Base-by-base conservation (phyloP, 106 monocot species). In the Acorus gramineus region DNA sequence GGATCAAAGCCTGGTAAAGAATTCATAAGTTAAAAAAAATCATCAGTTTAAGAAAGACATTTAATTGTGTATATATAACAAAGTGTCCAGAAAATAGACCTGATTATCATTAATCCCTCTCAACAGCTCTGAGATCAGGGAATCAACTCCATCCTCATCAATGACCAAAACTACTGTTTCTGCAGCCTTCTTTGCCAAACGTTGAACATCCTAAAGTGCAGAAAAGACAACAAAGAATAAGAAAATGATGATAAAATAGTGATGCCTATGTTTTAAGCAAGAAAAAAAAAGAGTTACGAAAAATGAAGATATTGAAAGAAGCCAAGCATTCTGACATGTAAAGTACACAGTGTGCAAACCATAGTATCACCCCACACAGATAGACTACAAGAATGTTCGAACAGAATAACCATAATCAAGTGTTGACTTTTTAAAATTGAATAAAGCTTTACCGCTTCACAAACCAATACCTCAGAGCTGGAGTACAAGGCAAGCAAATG, bases 151-250 rank as follows among this genome's bases (percentile, higher is more conserved):
- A 62, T 98, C 96, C 14, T 88, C 85, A 62, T 98, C 96, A 73
- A 98, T 79, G 64, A 88, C 91, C 63, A 91, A 70, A 42, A 90
- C 83, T 67, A 92, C 85, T 43, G 91, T 92, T 75, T 98, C 96
- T 54, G 92, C 96, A 79, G 91, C 91, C 63, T 88, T 98, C 68
- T 78, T 98, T 46, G 96, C 96, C 14, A 81, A 70, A 68, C 62
- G 66, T 81, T 74, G 76, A n/a, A 92, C 79, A 73, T 87, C 79
- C 96, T 98, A 71, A 2, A 2, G 66, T 66, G 64, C 28, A 59
- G 53, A 7, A 50, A 65, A 49, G 48, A 4, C 58, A 69, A 49
- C 4, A 61, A 61, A 44, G 11, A 4, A 59, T 50, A 11, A 50
- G 3, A n/a, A 7, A 5, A 59, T 10, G 28, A 60, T 14, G 2